These are phyloP conservation scores for Cotoneaster glaucophyllus DNA, from an alignment of 306 rosid genomes.

Conservation along the genomic window DNA sequence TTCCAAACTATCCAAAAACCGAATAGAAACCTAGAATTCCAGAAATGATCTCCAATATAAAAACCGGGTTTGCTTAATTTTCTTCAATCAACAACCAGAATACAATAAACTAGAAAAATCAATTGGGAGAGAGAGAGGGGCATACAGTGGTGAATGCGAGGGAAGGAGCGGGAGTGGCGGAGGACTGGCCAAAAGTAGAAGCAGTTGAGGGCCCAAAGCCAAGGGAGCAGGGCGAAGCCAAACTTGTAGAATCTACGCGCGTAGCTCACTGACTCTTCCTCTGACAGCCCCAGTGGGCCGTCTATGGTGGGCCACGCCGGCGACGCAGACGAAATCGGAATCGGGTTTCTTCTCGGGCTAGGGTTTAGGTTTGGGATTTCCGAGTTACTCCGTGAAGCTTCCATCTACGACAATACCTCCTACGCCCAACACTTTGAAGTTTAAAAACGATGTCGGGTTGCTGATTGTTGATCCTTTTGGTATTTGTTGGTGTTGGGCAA, in stretches of 20 bases:
- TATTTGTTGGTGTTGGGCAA: background rate
- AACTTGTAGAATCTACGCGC: constrained; percentile 73
- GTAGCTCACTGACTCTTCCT: constrained; percentile 69
- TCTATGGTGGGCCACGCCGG: constrained; percentile 85
- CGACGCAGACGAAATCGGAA: constrained; percentile 21
- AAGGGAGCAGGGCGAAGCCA: constrained; percentile 77
- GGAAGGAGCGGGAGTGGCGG: constrained; percentile 70
- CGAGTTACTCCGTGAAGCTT: background rate
- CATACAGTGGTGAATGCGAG: constrained; percentile 68
- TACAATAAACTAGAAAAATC: background rate
- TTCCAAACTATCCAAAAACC: no score
- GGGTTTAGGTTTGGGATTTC: constrained; percentile 21
- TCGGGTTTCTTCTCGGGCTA: constrained; percentile 22
- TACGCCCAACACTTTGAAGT: background rate
- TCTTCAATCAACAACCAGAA: background rate
- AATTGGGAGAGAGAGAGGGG: background rate
- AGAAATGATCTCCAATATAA: background rate
- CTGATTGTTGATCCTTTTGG: background rate
- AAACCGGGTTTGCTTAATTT: background rate
- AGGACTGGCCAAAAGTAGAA: constrained; percentile 98
- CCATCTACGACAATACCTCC: constrained; percentile 8
- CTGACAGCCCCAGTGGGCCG: constrained; percentile 64
- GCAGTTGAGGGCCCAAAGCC: constrained; percentile 94
- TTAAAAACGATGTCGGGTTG: background rate
- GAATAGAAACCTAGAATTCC: background rate